These are phyloP conservation scores for Phanerodontia chrysosporium DNA, from an alignment of 768 basidiomycete species.

Conservation along the genomic window DNA sequence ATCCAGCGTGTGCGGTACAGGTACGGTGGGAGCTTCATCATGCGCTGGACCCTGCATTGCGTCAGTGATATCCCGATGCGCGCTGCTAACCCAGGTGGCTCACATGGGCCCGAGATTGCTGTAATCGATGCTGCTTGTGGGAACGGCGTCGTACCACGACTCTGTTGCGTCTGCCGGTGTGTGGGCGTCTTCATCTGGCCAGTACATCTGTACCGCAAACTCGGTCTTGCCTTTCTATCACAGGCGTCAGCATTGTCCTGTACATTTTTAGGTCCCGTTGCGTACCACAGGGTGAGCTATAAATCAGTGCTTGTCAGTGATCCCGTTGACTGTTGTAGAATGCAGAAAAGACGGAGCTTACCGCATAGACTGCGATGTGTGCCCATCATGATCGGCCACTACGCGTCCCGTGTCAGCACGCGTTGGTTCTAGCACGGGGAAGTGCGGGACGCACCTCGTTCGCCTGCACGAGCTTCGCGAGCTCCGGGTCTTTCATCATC, in stretches of 20 bases:
- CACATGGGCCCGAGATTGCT: constrained; percentile 36
- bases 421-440: neutral
- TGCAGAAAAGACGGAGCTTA: constrained; percentile 8
- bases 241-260: neutral
- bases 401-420: neutral
- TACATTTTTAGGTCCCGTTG: neutral
- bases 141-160: constrained; percentile 30
- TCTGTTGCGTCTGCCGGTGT: constrained; percentile 25
- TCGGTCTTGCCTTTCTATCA: constrained; percentile 27
- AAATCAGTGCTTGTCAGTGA: neutral
- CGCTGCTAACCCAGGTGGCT: no score
- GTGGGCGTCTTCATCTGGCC: constrained; percentile 33
- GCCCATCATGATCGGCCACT: constrained; percentile 30
- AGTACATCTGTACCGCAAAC: constrained; percentile 32
- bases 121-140: constrained; percentile 32
- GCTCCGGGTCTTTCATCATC: constrained; percentile 38
- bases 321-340: no score
- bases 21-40: constrained; percentile 29
- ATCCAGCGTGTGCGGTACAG: constrained; percentile 38
- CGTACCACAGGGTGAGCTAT: constrained; percentile 23
- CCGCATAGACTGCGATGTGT: constrained; percentile 22
- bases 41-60: constrained; percentile 28
- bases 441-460: constrained; percentile 26
- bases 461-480: constrained; percentile 24
- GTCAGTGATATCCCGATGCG: neutral